Base-by-base conservation (phyloP, 2,329 filamentous ascomycete species). In the Colletotrichum cereale region DNA sequence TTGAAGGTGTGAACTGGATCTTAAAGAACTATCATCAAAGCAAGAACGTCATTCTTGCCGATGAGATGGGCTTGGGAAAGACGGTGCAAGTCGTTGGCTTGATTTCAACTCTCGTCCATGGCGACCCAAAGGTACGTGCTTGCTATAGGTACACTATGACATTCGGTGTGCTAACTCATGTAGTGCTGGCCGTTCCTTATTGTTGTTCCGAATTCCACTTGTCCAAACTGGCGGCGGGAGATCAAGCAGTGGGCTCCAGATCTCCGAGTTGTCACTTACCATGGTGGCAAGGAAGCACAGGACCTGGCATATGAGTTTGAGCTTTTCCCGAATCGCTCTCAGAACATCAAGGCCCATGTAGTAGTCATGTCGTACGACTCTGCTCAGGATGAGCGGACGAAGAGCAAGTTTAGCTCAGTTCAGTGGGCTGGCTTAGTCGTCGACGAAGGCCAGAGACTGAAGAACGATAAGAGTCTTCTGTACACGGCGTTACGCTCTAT, bases 61-160 rank as follows among this genome's bases (percentile, higher is more conserved):
- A 99, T 78, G 96, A 99, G 79, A 99, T 99, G 96, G 96, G 96
- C 50, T 88, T 99, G 2, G 96, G 96, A 40, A 99, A 99, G 84
- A 99, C 96, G 0, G 94, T 99, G 40, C 96, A 99, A 79, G 91
- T 98, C 63, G 93, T 98, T 72, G 90, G 91, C 3, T 89, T 97
- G 73, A 87, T 98, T 72, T 90, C 93, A 1, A 91, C 92, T 0
- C 82, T 98, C 47, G 86, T 92, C 31, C 87, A 92, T 72, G 87
- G 91, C 62, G 82, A 82, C n/a, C 90, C 90, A 7, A 84, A 89
- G 75, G 82, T 82, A 78, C 75, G 75, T 40, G 18, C 14, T 14
- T 29, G 16, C 31, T 16, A 10, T 24, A 14, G 21, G 21, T 47
- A 24, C 44, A 12, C 10, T 29, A 8, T 16, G 42, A 52, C 34